Percentiles rank a stretch among this genome's conserved stretches.
Evolutionary conservation across 2,329 filamentous ascomycete genomes (phyloP).

Genomic region (Ophiocordyceps robertsii): DNA sequence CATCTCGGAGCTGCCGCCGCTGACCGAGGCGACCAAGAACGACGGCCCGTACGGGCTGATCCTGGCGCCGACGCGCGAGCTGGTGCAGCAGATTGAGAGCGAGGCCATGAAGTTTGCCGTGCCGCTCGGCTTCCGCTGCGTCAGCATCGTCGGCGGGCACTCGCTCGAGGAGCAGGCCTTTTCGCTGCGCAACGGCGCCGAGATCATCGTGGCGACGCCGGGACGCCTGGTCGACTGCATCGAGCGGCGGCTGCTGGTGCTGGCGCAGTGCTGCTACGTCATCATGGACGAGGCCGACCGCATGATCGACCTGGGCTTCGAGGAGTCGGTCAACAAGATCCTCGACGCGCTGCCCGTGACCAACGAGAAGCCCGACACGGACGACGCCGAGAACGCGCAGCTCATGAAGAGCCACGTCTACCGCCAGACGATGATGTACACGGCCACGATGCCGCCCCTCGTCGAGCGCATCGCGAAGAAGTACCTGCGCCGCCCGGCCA

Average conservation of each 20-base stretch:
- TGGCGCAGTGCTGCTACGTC: constrained; percentile 94
- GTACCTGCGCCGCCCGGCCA: constrained; percentile 84
- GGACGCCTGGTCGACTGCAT: constrained; percentile 96
- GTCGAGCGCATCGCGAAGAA: constrained; percentile 96
- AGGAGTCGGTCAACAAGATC: constrained; percentile 95
- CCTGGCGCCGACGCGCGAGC: constrained; percentile 86
- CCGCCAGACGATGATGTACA: constrained; percentile 99
- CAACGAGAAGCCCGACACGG: constrained; percentile 91
- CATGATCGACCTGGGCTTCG: constrained; percentile 98
- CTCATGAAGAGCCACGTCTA: constrained; percentile 83
- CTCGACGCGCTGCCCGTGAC: constrained; percentile 81
- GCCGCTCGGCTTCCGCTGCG: constrained; percentile 84
- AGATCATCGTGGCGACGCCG: constrained; percentile 97
- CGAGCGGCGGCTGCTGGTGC: constrained; percentile 78
- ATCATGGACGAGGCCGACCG: constrained; percentile 99
- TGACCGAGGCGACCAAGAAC: constrained; percentile 77
- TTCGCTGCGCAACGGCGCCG: constrained; percentile 79
- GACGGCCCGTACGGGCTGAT: constrained; percentile 97
- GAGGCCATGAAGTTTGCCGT: constrained; percentile 87
- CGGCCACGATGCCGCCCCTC: constrained; percentile 86
- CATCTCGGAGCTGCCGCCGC: constrained; percentile 76
- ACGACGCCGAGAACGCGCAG: constrained; percentile 73
- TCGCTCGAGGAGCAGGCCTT: constrained; percentile 87
- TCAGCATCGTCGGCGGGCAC: constrained; percentile 96
- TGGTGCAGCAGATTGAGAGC: constrained; percentile 93